Base-by-base conservation (phyloP, 371 early-diverging fungal genomes). In the Batrachochytrium dendrobatidis region DNA sequence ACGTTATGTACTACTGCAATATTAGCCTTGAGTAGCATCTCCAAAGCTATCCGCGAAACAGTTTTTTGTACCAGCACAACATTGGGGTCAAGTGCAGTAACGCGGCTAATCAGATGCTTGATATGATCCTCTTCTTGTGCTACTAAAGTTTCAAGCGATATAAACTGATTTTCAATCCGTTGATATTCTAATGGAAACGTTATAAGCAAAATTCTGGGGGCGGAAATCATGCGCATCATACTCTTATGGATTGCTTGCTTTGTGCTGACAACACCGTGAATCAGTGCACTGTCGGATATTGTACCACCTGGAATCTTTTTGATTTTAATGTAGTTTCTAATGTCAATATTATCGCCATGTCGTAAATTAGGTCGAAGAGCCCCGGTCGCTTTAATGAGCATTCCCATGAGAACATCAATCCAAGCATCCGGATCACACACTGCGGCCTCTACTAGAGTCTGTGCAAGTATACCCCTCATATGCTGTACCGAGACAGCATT, bases 281-380 rank as follows among this genome's bases (percentile, higher is more conserved):
- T 76, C 63, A 85, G 91, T 39, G 84, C 79, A 34, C 86, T 84
- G 64, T 92, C 89, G 30, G 67, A 56, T 0, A 91, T 88, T 26
- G 64, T 44, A 1, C 92, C 94, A 10, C 94, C 94, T 0, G 94
- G 87, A 25, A 95, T 86, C 61, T 85, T 85, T 66, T 96, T 96
- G 67, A 95, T 85, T 64, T 92, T 92, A 56, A 96, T 86, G 58
- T 87, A 91, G 28, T 87, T 84, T n/a, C 89, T 81, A 53, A 92
- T 81, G 60, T 94, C 93, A 61, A 91, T 90, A 45, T 77, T 76
- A 59, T 92, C 91, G 29, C 88, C 86, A 32, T 51, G 3, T n/a
- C 15, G 12, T 7, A 51, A 2, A 3, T 51, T 32, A 3, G 51
- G 51, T 24, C 24, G 51, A 17, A 51, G 28, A 18, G 25, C 10